A percentile compares a stretch with the other conserved stretches of the same genome.
Evolutionary conservation across 148 eudicot genomes (phyloP).

Genomic region (Nepenthes mirabilis): DNA sequence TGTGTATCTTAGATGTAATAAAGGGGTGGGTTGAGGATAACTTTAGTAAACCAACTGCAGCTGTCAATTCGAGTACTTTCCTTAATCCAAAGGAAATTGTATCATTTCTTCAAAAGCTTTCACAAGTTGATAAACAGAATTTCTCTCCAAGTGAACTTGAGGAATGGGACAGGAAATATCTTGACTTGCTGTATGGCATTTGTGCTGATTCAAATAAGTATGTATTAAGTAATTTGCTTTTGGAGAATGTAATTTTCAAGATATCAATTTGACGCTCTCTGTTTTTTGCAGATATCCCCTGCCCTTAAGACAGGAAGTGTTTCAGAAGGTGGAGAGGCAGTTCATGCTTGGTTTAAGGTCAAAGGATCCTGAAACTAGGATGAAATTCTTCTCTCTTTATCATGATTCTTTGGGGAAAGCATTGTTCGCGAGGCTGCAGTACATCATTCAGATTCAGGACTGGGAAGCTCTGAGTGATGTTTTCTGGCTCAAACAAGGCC

Average conservation of each 20-base stretch:
- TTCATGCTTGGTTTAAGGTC: slow-evolving; percentile 97
- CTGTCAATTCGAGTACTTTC: slow-evolving; percentile 47
- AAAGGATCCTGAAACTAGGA: slow-evolving; percentile 78
- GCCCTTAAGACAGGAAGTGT: slow-evolving; percentile 71
- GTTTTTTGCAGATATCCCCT: slow-evolving; percentile 54
- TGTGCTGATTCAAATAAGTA: slow-evolving; percentile 94
- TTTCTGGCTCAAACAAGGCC: slow-evolving; percentile 99
- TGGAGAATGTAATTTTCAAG: no score
- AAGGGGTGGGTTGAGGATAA: slow-evolving; percentile 96
- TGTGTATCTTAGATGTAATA: slow-evolving; percentile 77
- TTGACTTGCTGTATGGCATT: slow-evolving; percentile 79
- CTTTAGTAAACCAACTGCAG: slow-evolving; percentile 44
- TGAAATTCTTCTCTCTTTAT: slow-evolving; percentile 72
- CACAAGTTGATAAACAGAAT: slow-evolving; percentile 87
- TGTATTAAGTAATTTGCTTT: neutral
- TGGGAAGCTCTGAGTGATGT: slow-evolving; percentile 98
- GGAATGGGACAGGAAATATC: slow-evolving; percentile 89
- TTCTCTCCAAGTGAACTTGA: slow-evolving; percentile 47
- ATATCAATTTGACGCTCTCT: neutral
- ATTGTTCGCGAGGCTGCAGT: slow-evolving; percentile 72
- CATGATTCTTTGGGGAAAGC: slow-evolving; percentile 84
- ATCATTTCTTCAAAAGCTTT: slow-evolving; percentile 88
- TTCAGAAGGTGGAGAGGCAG: slow-evolving; percentile 89
- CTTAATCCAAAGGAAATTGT: slow-evolving; percentile 77
- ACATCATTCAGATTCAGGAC: slow-evolving; percentile 86